These are phyloP conservation scores for Trichoderma sp. DNA, from an alignment of 2,329 filamentous ascomycete species.

Conservation along the genomic window DNA sequence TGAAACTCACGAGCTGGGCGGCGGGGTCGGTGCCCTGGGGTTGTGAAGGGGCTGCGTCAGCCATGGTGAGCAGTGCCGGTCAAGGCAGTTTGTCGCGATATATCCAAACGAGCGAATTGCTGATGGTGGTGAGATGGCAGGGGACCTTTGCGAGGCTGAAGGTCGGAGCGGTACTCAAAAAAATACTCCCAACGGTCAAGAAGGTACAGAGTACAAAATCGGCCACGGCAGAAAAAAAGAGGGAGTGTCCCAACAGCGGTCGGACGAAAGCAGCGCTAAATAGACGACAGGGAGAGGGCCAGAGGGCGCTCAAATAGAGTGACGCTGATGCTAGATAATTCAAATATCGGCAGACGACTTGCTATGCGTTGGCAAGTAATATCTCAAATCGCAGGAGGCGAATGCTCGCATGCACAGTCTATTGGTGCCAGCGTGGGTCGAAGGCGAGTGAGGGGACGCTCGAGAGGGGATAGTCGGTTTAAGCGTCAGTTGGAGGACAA, in stretches of 20 bases:
- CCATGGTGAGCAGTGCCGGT: conserved; percentile 28
- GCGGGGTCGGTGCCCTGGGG: conserved; percentile 26
- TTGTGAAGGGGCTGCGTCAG: conserved; percentile 29
- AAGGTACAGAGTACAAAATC: background rate
- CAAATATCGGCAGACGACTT: conserved; percentile 6
- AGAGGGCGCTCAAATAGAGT: background rate
- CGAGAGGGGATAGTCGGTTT: background rate
- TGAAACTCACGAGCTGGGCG: conserved; percentile 26
- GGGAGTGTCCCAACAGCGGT: background rate
- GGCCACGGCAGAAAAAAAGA: background rate
- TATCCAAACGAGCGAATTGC: conserved; percentile 17
- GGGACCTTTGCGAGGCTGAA: conserved; percentile 1
- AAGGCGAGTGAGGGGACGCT: conserved; percentile 21
- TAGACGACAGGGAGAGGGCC: background rate
- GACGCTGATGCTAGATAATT: background rate
- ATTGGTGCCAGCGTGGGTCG: conserved; percentile 18
- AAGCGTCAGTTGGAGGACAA: background rate
- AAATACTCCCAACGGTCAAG: background rate
- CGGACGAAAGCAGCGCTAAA: background rate
- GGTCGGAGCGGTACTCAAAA: background rate
- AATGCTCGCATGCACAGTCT: conserved; percentile 18
- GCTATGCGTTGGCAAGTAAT: conserved; percentile 11
- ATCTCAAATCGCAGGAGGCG: background rate
- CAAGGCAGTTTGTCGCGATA: conserved; percentile 21
- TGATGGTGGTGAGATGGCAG: conserved; percentile 1